phyloP scores from a whole-genome alignment of 257 asterid genomes.

The Cordia subcordata region DNA sequence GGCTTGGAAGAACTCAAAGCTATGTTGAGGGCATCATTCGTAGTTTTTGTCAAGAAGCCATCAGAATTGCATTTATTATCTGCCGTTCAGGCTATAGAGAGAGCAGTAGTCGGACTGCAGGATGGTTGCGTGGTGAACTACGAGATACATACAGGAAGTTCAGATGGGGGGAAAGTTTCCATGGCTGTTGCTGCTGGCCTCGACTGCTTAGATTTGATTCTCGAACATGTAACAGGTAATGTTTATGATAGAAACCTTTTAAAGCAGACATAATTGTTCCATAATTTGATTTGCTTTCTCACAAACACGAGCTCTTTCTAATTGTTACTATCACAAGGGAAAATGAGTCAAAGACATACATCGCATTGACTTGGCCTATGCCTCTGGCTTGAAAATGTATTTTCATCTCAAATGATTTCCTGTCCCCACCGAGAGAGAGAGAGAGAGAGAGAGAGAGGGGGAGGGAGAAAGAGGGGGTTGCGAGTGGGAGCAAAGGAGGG shows the following conservation, averaged over 20 bases:
- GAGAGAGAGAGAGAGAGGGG: too few relatives aligned
- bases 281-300: too few relatives aligned
- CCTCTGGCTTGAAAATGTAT: too few relatives aligned
- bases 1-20: conserved; percentile 49
- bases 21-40: conserved; percentile 62
- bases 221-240: conserved; percentile 74
- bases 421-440: too few relatives aligned
- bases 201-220: conserved; percentile 69
- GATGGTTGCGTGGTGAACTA: conserved; percentile 53
- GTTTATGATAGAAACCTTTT: not conserved
- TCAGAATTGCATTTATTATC: conserved; percentile 62
- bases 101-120: conserved; percentile 84
- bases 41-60: conserved; percentile 50
- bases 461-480: too few relatives aligned
- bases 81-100: conserved; percentile 68
- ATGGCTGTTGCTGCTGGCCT: conserved; percentile 76
- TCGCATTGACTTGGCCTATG: too few relatives aligned
- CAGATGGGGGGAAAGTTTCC: conserved; percentile 64
- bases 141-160: conserved; percentile 54
- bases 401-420: too few relatives aligned
- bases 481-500: too few relatives aligned
- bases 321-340: too few relatives aligned
- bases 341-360: too few relatives aligned
- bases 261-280: not conserved
- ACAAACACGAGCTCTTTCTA: too few relatives aligned